Evolutionary conservation across 2,329 filamentous ascomycete species (phyloP), one percentile per base, ranked within the genome.

Genomic region (Pseudocercospora pini-densiflorae): DNA sequence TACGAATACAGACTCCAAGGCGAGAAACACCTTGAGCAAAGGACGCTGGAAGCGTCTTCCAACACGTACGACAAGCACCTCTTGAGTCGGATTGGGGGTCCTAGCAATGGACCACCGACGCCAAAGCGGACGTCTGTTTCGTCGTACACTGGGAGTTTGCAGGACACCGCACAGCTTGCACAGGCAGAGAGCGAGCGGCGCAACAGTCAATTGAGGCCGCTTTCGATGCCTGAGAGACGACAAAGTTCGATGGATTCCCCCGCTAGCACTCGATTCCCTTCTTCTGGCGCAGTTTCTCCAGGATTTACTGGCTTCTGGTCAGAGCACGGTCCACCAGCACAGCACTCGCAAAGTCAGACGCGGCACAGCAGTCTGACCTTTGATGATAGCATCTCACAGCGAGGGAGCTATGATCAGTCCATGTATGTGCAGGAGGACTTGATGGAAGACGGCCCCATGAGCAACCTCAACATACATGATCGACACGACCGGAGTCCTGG

Each of bases 31-130:
- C 82, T 89, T 57, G 87, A 87, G 55, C 82, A 85, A 69, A 81
- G 84, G 68, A 84, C 86, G 55, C 82, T 88, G 47, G 83, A 87
- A 70, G 83, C 82, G 64, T 88, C 86, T 2, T 88, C 86, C 24
- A 85, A 88, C 72, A 86, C 84, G 33, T 89, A 89, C 76, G 87
- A 89, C 73, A 85, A 88, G 75, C 85, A 87, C 68, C 78, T 89
- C 12, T 77, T 89, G 27, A 87, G 86, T 58, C 88, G 87, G 70
- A 89, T 89, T 65, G 87, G 87, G 33, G 87, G 87, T 55, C 74
- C 74, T 1, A 73, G 84, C 55, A 67, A 84, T 64, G 67, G 65
- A 23, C 83, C 86, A 5, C 84, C 84, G 64, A 87, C 86, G 7
- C 84, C 85, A 27, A 84, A 85, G 19, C 80, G 84, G 59, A 70